phyloP scores from a whole-genome alignment of 1,284 basidiomycete genomes.

The Rhodofomes roseus region DNA sequence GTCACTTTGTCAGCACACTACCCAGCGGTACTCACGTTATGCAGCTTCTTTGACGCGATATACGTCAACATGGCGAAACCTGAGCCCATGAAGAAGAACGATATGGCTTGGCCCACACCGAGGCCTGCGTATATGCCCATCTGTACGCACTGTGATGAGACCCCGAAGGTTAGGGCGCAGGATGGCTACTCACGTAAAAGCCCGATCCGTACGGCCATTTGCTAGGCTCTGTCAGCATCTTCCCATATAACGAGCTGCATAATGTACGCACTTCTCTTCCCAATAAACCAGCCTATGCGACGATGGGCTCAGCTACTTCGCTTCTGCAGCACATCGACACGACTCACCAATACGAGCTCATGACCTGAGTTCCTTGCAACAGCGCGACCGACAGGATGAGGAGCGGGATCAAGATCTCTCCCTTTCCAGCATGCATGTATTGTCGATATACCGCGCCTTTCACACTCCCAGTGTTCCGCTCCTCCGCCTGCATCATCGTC shows the following conservation, averaged over 20 bases:
- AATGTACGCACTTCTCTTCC: conserved; percentile 47
- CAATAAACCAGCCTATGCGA: conserved; percentile 62
- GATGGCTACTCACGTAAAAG: conserved; percentile 54
- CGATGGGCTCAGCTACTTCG: conserved; percentile 1
- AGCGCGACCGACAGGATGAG: conserved; percentile 48
- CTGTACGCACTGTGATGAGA: conserved; percentile 29
- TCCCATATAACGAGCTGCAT: neutral
- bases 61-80: conserved; percentile 57
- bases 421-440: conserved; percentile 55
- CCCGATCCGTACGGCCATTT: conserved; percentile 50
- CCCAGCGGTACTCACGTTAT: conserved; percentile 27
- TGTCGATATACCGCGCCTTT: conserved; percentile 45
- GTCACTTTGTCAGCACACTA: neutral
- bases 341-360: conserved; percentile 65
- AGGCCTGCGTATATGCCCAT: conserved; percentile 67
- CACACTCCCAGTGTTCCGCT: conserved; percentile 60
- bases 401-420: conserved; percentile 49
- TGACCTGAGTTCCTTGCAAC: conserved; percentile 55
- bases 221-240: conserved; percentile 15
- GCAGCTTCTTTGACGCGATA: conserved; percentile 56
- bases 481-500: conserved; percentile 63
- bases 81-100: conserved; percentile 52
- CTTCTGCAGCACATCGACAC: neutral
- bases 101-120: conserved; percentile 45
- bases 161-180: too few relatives aligned